Conservation (phyloP, 2,329 filamentous ascomycete species). For the Cordyceps fumosorosea region DNA sequence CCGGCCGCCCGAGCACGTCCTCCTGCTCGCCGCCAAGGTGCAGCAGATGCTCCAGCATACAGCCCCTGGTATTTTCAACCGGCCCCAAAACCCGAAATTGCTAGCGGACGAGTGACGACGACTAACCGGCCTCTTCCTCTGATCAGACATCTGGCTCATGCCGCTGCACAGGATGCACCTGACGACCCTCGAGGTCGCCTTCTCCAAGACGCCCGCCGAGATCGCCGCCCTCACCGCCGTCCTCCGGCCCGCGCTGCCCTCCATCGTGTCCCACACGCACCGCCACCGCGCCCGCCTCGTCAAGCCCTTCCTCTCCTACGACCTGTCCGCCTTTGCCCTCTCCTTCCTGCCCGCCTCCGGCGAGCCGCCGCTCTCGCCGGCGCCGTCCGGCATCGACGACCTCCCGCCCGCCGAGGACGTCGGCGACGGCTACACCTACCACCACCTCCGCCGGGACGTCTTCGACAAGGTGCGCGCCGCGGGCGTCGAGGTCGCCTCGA, state of each 20-base stretch:
- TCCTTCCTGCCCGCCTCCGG: conserved; percentile 77
- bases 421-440: conserved; percentile 70
- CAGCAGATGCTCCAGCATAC: conserved; percentile 59
- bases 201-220: conserved; percentile 64
- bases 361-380: conserved; percentile 39
- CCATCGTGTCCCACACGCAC: conserved; percentile 60
- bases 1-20: conserved; percentile 66
- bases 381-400: conserved; percentile 33
- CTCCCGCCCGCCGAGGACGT: conserved; percentile 23
- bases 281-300: conserved; percentile 66
- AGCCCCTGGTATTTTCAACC: conserved; percentile 54
- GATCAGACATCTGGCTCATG: conserved; percentile 77
- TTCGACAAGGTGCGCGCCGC: conserved; percentile 54
- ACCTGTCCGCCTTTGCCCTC: conserved; percentile 76
- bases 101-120: too few species aligned
- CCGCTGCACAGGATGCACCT: conserved; percentile 72
- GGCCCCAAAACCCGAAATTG: neutral
- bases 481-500: conserved; percentile 64
- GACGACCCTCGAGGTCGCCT: conserved; percentile 78
- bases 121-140: neutral
- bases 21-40: conserved; percentile 59
- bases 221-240: conserved; percentile 55
- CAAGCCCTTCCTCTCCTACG: conserved; percentile 77
- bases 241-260: conserved; percentile 49
- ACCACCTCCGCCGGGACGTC: conserved; percentile 78